Conservation (phyloP, 2,329 filamentous ascomycete species). For the Penicillium aurantiogriseum region DNA sequence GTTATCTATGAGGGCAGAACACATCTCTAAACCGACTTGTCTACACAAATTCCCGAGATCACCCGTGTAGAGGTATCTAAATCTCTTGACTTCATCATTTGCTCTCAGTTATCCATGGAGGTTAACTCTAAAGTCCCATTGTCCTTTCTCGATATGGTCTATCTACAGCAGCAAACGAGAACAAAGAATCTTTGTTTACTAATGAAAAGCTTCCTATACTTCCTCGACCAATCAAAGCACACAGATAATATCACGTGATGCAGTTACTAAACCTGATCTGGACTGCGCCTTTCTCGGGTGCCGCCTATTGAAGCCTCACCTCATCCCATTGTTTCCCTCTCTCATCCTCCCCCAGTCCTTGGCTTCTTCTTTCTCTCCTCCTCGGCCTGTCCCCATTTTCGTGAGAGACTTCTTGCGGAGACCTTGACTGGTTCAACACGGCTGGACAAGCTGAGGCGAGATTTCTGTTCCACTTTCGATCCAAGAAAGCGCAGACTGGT, state of each 20-base stretch:
- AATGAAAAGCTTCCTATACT: slow-evolving; percentile 1
- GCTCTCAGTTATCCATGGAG: not conserved
- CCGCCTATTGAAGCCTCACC: slow-evolving; percentile 6
- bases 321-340: slow-evolving; percentile 9
- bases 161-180: not conserved
- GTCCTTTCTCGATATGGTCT: not conserved
- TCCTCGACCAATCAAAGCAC: not conserved
- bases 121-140: too few relatives aligned
- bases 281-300: slow-evolving; percentile 9
- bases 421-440: slow-evolving; percentile 43
- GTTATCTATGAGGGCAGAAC: too few relatives aligned
- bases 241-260: slow-evolving; percentile 11
- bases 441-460: slow-evolving; percentile 37
- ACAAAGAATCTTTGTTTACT: not conserved
- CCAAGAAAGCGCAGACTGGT: slow-evolving; percentile 22
- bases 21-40: not conserved
- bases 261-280: slow-evolving; percentile 1
- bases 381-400: slow-evolving; percentile 33
- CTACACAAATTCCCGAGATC: not conserved
- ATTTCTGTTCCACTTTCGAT: slow-evolving; percentile 22
- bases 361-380: slow-evolving; percentile 18
- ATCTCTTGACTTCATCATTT: not conserved
- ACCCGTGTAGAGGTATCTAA: not conserved
- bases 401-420: slow-evolving; percentile 38
- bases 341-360: slow-evolving; percentile 18